Evolutionary conservation across 2,329 filamentous ascomycete species (phyloP), one percentile per base, ranked within the genome.

Genomic region (Diaporthe velutina): DNA sequence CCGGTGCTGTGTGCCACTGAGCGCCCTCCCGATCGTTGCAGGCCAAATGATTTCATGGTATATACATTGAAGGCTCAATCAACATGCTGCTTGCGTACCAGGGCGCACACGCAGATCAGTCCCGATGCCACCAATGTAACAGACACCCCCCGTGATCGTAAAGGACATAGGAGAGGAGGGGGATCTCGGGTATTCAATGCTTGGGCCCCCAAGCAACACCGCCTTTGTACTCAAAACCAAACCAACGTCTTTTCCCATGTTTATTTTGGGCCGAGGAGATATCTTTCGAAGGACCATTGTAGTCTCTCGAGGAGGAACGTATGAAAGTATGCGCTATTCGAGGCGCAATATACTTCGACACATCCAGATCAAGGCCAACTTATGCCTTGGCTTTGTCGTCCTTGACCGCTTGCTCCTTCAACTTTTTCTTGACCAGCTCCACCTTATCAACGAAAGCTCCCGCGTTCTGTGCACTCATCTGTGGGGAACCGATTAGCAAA

Each of bases 401-500:
- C 35, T 61, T 64, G 19, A 22, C 58, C 35, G 60, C 48, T 48
- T 72, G 70, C 28, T 57, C 58, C 48, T 75, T 71, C 45, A 90
- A 84, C 79, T 90, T 88, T 76, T 83, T 85, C 79, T 90, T 88
- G 61, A 90, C 83, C 76, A 85, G 82, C 64, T 84, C 81, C 42
- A 90, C 84, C 75, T 89, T 87, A 55, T 85, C 86, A 76, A 89
- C 79, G 77, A 90, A 90, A 73, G 79, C 82, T 81, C 88, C 89
- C 10, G 88, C 88, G 77, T 87, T 90, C 22, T 86, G 86, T 40
- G 85, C 83, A 67, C 85, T 88, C 88, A 90, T 88, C 89, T 90
- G 61, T 17, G 72, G 28, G 12, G 19, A 17, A n/a, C 25, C 22
- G 9, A 2, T 72, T 33, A 76, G 67, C 8, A 70, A 12, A 19